Conservation (phyloP, 495 filamentous ascomycete species). For the Penicillium argentinense region DNA sequence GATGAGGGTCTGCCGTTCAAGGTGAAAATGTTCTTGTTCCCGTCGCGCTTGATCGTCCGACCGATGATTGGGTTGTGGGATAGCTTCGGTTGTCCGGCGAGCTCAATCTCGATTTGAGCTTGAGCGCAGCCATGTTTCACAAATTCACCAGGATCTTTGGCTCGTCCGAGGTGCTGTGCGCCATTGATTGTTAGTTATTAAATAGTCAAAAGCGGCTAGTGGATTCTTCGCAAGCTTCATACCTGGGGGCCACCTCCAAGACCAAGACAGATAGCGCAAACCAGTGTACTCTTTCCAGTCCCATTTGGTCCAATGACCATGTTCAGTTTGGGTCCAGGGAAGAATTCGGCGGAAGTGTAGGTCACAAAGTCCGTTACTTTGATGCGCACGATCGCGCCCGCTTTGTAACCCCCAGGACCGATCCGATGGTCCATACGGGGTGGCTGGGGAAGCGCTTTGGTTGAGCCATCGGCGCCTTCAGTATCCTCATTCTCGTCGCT, state of each 20-base stretch:
- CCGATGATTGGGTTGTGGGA: slow-evolving; percentile 67
- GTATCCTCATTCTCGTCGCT: slow-evolving; percentile 7
- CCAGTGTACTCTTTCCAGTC: slow-evolving; percentile 95
- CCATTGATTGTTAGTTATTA: slow-evolving; percentile 5
- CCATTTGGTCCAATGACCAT: slow-evolving; percentile 99
- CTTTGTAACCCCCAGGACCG: slow-evolving; percentile 51
- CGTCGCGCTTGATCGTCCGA: slow-evolving; percentile 74
- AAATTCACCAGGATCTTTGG: slow-evolving; percentile 82
- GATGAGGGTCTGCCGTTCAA: slow-evolving; percentile 62
- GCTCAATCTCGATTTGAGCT: slow-evolving; percentile 86
- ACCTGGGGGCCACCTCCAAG: slow-evolving; percentile 77
- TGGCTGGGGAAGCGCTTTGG: not conserved
- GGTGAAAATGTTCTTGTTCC: slow-evolving; percentile 73
- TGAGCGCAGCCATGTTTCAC: slow-evolving; percentile 84
- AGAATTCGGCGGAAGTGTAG: slow-evolving; percentile 86
- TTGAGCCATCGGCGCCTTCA: not conserved
- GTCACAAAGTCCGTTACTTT: slow-evolving; percentile 92
- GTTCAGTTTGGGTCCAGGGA: slow-evolving; percentile 87
- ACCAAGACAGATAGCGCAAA: slow-evolving; percentile 95
- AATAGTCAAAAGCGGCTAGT: not conserved
- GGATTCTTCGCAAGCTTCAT: slow-evolving; percentile 15
- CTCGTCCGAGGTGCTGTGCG: slow-evolving; percentile 73
- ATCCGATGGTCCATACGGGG: slow-evolving; percentile 9
- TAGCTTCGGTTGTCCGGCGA: slow-evolving; percentile 55
- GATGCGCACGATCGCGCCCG: slow-evolving; percentile 88